Evolutionary conservation across 1,284 basidiomycete species (phyloP).

Genomic region (Limonomyces culmigenus): DNA sequence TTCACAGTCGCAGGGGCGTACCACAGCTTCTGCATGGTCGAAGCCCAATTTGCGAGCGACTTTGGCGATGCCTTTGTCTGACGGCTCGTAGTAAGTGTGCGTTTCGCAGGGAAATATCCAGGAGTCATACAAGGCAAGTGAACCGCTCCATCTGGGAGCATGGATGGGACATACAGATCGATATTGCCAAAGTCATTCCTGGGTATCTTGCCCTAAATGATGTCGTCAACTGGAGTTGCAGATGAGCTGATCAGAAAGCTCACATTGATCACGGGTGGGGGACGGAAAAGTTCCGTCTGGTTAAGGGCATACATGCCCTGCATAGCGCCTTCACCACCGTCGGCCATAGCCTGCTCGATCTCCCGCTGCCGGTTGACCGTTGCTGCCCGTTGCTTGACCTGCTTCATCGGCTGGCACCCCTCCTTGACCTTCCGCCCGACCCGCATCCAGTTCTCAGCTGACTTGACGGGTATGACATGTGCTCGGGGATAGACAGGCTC

Average conservation of each 20-base stretch:
- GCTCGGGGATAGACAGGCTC: conserved; percentile 85
- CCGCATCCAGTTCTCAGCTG: conserved; percentile 91
- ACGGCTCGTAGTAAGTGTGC: neutral
- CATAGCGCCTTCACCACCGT: conserved; percentile 16
- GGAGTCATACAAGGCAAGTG: conserved; percentile 77
- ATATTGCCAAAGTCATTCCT: conserved; percentile 97
- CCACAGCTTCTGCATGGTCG: conserved; percentile 88
- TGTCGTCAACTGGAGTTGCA: neutral
- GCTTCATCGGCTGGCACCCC: conserved; percentile 78
- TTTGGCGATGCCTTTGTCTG: conserved; percentile 81
- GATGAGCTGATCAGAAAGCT: conserved; percentile 12
- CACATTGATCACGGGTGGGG: conserved; percentile 73
- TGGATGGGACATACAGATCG: conserved; percentile 87
- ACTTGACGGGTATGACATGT: conserved; percentile 72
- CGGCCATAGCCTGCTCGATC: conserved; percentile 51
- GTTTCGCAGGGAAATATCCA: conserved; percentile 5
- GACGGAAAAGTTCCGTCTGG: conserved; percentile 75
- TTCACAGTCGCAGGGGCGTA: conserved; percentile 19
- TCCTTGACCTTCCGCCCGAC: conserved; percentile 61
- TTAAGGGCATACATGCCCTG: conserved; percentile 77
- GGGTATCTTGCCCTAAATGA: conserved; percentile 68
- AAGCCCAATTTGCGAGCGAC: conserved; percentile 78
- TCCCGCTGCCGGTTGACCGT: conserved; percentile 76
- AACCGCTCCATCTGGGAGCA: conserved; percentile 80
- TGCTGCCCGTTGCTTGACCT: conserved; percentile 73